Evolutionary conservation across 1,139 yeast genomes (phyloP).

Genomic region (Blastobotrys aristatus): DNA sequence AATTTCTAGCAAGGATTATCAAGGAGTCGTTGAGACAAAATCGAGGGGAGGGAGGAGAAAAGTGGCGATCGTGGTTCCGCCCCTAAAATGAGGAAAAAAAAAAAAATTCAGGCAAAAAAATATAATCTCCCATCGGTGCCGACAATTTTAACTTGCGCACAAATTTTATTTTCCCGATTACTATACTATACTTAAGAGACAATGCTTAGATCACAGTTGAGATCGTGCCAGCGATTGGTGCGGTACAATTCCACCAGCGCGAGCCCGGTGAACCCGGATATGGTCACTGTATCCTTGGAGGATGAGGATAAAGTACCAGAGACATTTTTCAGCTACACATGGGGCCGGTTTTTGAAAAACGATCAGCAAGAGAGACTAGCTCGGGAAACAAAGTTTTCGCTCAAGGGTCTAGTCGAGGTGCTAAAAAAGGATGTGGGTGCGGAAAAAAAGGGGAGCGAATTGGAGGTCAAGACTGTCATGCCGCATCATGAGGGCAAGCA

Average conservation of each 20-base stretch:
- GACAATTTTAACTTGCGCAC: too few species aligned
- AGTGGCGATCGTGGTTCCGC: too few species aligned
- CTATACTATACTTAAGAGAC: too few species aligned
- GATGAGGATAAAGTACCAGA: constrained; percentile 48
- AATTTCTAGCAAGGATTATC: too few species aligned
- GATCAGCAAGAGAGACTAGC: constrained; percentile 67
- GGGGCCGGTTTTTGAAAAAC: constrained; percentile 93
- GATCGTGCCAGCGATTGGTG: too few species aligned
- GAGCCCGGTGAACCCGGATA: constrained; percentile 8
- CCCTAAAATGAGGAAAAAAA: too few species aligned
- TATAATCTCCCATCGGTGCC: too few species aligned
- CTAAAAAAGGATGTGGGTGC: constrained; percentile 28
- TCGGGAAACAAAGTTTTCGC: constrained; percentile 77
- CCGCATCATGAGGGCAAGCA: constrained; percentile 93
- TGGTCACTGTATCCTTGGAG: constrained; percentile 24
- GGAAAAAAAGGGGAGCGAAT: constrained; percentile 35
- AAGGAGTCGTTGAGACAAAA: background rate
- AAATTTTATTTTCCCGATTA: too few species aligned
- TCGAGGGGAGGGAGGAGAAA: too few species aligned
- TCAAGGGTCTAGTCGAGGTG: constrained; percentile 57
- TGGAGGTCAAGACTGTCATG: constrained; percentile 63
- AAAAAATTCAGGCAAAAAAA: too few species aligned
- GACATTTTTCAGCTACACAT: constrained; percentile 76
- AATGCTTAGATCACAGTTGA: too few species aligned
- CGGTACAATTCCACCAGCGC: constrained; percentile 4